A percentile compares a stretch with the other conserved stretches of the same genome.
Evolutionary conservation across 2,329 filamentous ascomycete genomes (phyloP).

Genomic region (Aspergillus sp.): DNA sequence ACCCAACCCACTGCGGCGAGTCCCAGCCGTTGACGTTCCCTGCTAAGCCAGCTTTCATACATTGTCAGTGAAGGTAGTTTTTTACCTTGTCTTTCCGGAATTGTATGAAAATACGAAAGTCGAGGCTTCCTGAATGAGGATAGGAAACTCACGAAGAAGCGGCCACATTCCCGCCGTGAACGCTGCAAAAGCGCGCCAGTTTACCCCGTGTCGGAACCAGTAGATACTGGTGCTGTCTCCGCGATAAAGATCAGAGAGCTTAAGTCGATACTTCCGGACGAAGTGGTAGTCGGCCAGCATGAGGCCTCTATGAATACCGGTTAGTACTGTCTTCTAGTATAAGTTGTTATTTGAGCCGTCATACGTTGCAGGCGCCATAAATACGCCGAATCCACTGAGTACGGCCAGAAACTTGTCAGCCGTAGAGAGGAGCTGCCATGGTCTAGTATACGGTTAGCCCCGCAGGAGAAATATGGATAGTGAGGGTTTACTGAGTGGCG

Average conservation of each 20-base stretch:
- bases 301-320: constrained; percentile 14
- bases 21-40: neutral
- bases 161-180: constrained; percentile 7
- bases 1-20: neutral
- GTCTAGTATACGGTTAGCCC: constrained; percentile 28
- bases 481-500: neutral
- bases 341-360: neutral
- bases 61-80: neutral
- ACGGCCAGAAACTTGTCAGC: constrained; percentile 51
- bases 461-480: neutral
- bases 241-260: constrained; percentile 47
- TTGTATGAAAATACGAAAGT: neutral
- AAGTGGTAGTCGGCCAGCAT: constrained; percentile 34
- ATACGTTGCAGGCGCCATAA: constrained; percentile 9
- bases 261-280: constrained; percentile 40
- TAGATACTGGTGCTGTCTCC: constrained; percentile 40
- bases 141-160: neutral
- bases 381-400: constrained; percentile 42
- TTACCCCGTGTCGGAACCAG: constrained; percentile 45
- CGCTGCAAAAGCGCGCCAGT: constrained; percentile 44
- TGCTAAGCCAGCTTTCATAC: neutral
- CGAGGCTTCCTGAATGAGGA: no score
- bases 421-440: constrained; percentile 53
- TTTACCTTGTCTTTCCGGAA: no score
- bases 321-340: neutral